Conservation (phyloP, 1,139 yeast species). For the Taphrina communis region DNA sequence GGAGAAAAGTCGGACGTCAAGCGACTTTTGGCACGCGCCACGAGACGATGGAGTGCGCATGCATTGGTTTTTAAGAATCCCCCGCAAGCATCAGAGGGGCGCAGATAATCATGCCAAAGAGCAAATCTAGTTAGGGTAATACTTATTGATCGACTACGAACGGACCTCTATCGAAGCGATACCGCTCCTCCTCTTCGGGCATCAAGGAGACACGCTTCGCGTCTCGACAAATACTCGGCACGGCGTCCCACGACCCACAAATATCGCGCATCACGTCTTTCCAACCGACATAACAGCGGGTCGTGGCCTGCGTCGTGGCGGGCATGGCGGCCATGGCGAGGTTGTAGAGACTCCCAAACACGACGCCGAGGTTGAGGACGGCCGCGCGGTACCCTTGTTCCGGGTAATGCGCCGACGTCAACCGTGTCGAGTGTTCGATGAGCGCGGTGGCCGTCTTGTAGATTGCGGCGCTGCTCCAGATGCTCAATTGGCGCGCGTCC, state of each 20-base stretch:
- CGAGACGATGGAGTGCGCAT: slow-evolving; percentile 21
- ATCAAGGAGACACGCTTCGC: neutral
- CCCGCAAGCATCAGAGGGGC: slow-evolving; percentile 1
- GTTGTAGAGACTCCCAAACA: slow-evolving; percentile 26
- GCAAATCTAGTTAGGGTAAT: neutral
- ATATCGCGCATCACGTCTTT: slow-evolving; percentile 14
- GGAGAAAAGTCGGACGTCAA: slow-evolving; percentile 28
- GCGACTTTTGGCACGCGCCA: slow-evolving; percentile 30
- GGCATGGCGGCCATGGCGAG: slow-evolving; percentile 29
- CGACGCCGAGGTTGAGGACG: slow-evolving; percentile 37
- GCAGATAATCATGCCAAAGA: neutral
- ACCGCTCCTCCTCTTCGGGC: slow-evolving; percentile 6
- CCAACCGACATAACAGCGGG: slow-evolving; percentile 21
- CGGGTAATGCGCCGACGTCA: slow-evolving; percentile 35
- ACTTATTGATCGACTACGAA: neutral
- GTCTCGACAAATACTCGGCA: slow-evolving; percentile 16
- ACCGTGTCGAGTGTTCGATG: slow-evolving; percentile 7
- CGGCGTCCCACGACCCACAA: slow-evolving; percentile 24
- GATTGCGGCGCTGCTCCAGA: slow-evolving; percentile 32
- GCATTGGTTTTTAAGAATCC: slow-evolving; percentile 3
- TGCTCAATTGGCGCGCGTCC: slow-evolving; percentile 28
- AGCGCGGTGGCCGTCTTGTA: slow-evolving; percentile 31
- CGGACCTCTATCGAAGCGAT: slow-evolving; percentile 4
- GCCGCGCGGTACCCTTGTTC: slow-evolving; percentile 39
- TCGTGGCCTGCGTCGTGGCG: slow-evolving; percentile 30